Evolutionary conservation across 768 basidiomycete genomes (phyloP).

Genomic region (Piloderma croceum): DNA sequence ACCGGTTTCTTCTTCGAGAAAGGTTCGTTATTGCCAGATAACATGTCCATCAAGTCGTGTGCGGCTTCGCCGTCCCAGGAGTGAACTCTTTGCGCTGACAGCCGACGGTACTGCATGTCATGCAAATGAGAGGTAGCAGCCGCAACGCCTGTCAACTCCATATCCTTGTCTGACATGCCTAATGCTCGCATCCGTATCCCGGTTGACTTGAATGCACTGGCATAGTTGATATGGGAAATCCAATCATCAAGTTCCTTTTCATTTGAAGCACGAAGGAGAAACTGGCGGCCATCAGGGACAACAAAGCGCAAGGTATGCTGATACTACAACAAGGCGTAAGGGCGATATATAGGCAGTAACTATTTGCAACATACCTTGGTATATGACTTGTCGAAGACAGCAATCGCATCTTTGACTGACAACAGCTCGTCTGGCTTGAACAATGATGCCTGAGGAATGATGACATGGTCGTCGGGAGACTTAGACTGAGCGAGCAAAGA

Average conservation of each 20-base stretch:
- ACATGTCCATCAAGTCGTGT: conserved; percentile 37
- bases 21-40: conserved; percentile 23
- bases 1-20: conserved; percentile 17
- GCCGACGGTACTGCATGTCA: conserved; percentile 28
- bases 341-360: neutral
- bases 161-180: conserved; percentile 62
- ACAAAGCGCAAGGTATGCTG: conserved; percentile 72
- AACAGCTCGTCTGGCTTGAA: conserved; percentile 84
- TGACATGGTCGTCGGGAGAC: conserved; percentile 25
- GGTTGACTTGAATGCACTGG: conserved; percentile 82
- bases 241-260: conserved; percentile 80
- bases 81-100: conserved; percentile 16
- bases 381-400: conserved; percentile 74
- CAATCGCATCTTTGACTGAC: conserved; percentile 71
- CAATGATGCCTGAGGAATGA: conserved; percentile 35
- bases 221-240: conserved; percentile 92
- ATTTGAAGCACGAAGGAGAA: conserved; percentile 68
- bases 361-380: conserved; percentile 50
- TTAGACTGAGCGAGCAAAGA: conserved; percentile 40
- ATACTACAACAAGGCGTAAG: conserved; percentile 37
- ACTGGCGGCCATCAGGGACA: conserved; percentile 72
- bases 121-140: conserved; percentile 82
- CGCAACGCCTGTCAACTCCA: conserved; percentile 76
- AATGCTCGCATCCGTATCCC: conserved; percentile 76
- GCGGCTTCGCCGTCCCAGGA: conserved; percentile 41